Evolutionary conservation across 2,329 filamentous ascomycete species (phyloP).

Genomic region (Cladosporium oxysporum): DNA sequence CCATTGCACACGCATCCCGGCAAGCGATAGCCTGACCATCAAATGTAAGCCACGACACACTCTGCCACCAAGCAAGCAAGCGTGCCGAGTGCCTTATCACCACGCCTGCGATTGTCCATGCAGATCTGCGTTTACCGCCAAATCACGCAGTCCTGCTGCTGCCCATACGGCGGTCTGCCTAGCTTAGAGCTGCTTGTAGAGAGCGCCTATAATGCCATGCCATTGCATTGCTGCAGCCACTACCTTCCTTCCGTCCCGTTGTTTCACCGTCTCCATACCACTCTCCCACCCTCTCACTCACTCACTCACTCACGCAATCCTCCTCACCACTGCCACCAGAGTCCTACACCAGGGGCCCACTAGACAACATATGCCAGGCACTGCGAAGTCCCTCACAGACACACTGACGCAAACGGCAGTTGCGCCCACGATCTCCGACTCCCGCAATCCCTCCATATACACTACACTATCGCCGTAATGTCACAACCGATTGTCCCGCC

Average conservation of each 20-base stretch:
- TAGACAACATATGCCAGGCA: background rate
- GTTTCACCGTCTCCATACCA: constrained; percentile 11
- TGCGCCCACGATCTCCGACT: background rate
- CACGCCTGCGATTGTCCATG: background rate
- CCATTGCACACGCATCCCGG: background rate
- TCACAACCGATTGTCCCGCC: constrained; percentile 62
- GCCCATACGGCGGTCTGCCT: constrained; percentile 1
- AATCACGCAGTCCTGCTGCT: background rate
- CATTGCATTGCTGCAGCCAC: constrained; percentile 13
- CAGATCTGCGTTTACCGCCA: background rate
- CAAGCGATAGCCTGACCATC: background rate
- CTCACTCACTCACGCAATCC: background rate
- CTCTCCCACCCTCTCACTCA: background rate
- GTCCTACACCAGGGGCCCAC: background rate
- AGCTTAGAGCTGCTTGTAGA: constrained; percentile 54
- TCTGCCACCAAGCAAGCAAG: constrained; percentile 1
- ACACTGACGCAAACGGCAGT: constrained; percentile 19
- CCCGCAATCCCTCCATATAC: background rate
- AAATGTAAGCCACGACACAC: constrained; percentile 18
- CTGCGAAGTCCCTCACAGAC: constrained; percentile 14
- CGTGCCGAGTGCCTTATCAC: constrained; percentile 5
- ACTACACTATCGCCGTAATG: constrained; percentile 38
- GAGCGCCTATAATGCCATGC: constrained; percentile 58
- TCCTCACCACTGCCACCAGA: background rate
- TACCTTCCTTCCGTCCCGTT: constrained; percentile 10